Evolutionary conservation across 306 rosid genomes (phyloP), one percentile per base, ranked within the genome.

Genomic region (Cercis canadensis): DNA sequence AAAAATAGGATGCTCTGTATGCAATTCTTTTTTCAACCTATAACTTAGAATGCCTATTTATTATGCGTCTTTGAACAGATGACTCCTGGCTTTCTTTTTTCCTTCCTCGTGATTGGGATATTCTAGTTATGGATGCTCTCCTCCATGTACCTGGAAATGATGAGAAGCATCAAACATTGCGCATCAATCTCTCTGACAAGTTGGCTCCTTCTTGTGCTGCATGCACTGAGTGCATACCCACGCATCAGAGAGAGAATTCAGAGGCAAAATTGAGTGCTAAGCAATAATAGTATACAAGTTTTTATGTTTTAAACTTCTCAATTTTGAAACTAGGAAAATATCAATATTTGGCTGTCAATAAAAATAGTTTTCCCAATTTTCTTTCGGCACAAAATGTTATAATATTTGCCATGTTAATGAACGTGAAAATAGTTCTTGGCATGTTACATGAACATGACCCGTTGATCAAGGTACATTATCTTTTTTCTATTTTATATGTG

Each of bases 121-220:
- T 94, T 53, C 75, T 94, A 63, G 64, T 91, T 78, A 91, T 94
- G 96, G 92, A 94, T 68, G 96, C 97, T 62, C 97, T 91, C 56
- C 87, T 94, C 17, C 84, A 91, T 78, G 81, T 89, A 72, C 97
- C 99, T 66, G 90, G 75, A 63, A 91, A 94, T 47, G 95, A 91
- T 62, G 96, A 77, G 67, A 86, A 74, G 70, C 73, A 77, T 34
- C 89, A 51, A 80, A 83, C 96, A 0, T 5, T 89, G 73, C 88
- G 99, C 65, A 82, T 94, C 46, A 85, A 77, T 78, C 69, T 90
- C 65, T 55, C 85, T 0, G 88, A 85, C 50, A 70, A 68, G 61
- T 50, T 78, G 50, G 61, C 88, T 13, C 62, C 85, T 56, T 47
- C 90, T 51, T 57, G 59, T 45, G 62, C 76, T 36, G 57, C 96